Evolutionary conservation across 2,329 filamentous ascomycete species (phyloP).

Genomic region (Blastomyces gilchristii): DNA sequence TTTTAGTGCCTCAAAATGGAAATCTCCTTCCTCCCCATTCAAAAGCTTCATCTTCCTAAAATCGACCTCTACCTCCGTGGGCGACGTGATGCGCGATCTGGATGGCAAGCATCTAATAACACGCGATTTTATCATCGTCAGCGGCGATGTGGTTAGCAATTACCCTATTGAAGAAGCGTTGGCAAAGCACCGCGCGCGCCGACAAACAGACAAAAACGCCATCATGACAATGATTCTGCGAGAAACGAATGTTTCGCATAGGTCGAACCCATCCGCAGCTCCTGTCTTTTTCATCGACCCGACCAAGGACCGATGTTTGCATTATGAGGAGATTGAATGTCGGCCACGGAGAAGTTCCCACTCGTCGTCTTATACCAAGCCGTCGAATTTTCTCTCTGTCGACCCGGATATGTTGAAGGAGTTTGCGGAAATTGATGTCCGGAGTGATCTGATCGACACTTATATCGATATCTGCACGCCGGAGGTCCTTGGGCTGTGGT

Average conservation of each 20-base stretch:
- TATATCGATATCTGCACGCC: conserved; percentile 96
- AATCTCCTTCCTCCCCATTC: conserved; percentile 65
- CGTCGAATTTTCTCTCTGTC: conserved; percentile 48
- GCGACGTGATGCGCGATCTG: conserved; percentile 88
- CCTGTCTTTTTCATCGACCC: conserved; percentile 83
- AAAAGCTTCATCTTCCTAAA: conserved; percentile 72
- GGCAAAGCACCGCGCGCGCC: conserved; percentile 66
- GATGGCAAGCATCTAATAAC: conserved; percentile 76
- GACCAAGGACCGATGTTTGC: conserved; percentile 67
- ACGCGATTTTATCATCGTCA: conserved; percentile 84
- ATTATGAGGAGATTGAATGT: conserved; percentile 85
- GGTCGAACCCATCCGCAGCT: conserved; percentile 64
- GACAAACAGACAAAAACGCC: conserved; percentile 77
- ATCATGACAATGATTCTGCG: conserved; percentile 95
- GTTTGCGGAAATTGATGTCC: conserved; percentile 66
- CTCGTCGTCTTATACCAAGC: conserved; percentile 32
- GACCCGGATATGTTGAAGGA: conserved; percentile 69
- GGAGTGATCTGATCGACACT: conserved; percentile 82
- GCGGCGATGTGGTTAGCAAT: conserved; percentile 87
- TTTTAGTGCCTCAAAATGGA: conserved; percentile 59
- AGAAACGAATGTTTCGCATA: conserved; percentile 62
- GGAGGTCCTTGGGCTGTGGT: conserved; percentile 89
- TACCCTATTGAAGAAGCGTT: conserved; percentile 71
- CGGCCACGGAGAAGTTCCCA: conserved; percentile 20
- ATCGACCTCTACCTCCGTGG: conserved; percentile 75